Evolutionary conservation across 805 yeast genomes (phyloP).

Genomic region (Starmerella bombicola): DNA sequence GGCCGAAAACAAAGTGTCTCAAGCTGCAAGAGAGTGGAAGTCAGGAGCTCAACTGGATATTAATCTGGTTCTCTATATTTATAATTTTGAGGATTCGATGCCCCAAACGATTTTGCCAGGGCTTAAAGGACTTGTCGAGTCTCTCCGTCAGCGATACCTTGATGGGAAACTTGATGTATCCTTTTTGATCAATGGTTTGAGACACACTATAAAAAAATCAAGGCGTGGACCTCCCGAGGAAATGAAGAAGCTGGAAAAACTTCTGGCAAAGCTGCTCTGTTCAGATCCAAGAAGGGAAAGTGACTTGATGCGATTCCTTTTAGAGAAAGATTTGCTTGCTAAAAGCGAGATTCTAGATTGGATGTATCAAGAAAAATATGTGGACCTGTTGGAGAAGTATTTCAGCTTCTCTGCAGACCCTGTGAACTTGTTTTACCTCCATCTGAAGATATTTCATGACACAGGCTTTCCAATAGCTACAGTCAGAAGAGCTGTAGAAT

Average conservation of each 20-base stretch:
- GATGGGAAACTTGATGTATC: not conserved
- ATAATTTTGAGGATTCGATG: conserved; percentile 18
- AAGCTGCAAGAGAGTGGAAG: conserved; percentile 29
- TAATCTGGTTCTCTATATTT: conserved; percentile 26
- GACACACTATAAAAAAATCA: conserved; percentile 7
- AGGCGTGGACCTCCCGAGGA: conserved; percentile 5
- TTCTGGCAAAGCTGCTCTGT: conserved; percentile 4
- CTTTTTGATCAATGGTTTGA: conserved; percentile 10
- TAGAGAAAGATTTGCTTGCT: conserved; percentile 7
- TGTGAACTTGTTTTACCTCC: conserved; percentile 21
- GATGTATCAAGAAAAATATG: conserved; percentile 9
- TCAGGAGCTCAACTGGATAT: conserved; percentile 27
- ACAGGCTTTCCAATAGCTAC: not conserved
- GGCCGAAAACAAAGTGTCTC: conserved; percentile 16
- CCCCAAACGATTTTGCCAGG: conserved; percentile 27
- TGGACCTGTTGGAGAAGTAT: conserved; percentile 16
- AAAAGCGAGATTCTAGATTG: conserved; percentile 3
- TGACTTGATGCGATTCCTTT: conserved; percentile 14
- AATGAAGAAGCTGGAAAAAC: conserved; percentile 6
- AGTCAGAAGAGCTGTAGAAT: conserved; percentile 24
- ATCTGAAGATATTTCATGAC: conserved; percentile 10
- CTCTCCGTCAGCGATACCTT: not conserved
- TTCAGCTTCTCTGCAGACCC: conserved; percentile 3
- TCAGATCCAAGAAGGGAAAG: not conserved
- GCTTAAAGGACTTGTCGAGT: conserved; percentile 15